Evolutionary conservation across 345 rosid genomes (phyloP), one percentile per base, ranked within the genome.

Genomic region (Citrus mangshanensis): DNA sequence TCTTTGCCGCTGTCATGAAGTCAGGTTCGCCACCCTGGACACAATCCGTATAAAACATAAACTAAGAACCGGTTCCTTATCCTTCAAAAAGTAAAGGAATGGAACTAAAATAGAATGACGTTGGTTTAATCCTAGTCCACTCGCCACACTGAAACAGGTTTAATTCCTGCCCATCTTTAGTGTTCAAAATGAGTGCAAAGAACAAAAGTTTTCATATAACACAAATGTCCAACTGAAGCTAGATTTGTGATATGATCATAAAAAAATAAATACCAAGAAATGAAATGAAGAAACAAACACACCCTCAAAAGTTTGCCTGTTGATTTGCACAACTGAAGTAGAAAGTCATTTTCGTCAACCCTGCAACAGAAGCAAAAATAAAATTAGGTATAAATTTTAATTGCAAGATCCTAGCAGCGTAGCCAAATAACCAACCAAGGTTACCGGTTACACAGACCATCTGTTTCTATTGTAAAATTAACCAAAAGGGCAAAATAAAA

Each of bases 1-100:
- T 95, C 90, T 93, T 95, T 2, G 97, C 97, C 14, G 87, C 98
- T 4, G 98, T 93, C 79, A 77, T 90, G 76, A 86, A 76, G 80
- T 95, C 98, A 54, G 97, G 98, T 85, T 95, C 98, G 51, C 98
- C 98, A 51, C 97, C 98, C 98, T 95, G 84, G 9, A 79, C 24
- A 59, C 13, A 61, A 27, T 14, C 54, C 73, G 64, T 68, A 34
- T 7, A 37, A 24, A 72, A 55, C 24, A 61, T 34, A 55, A 32
- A 68, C 30, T 24, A 56, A 37, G 3, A 51, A 38, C 27, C 54
- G 9, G 19, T 27, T 10, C 8, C 4, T 27, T 1, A 9, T 1
- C 2, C 9, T 62, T 46, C 51, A 62, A 62, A 62, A 62, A 12
- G 6, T 62, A 28, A 62, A 12, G 6, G 9, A 46, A 13, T 1